Evolutionary conservation across 2,329 filamentous ascomycete species (phyloP).

Genomic region (Penicillium sp.): DNA sequence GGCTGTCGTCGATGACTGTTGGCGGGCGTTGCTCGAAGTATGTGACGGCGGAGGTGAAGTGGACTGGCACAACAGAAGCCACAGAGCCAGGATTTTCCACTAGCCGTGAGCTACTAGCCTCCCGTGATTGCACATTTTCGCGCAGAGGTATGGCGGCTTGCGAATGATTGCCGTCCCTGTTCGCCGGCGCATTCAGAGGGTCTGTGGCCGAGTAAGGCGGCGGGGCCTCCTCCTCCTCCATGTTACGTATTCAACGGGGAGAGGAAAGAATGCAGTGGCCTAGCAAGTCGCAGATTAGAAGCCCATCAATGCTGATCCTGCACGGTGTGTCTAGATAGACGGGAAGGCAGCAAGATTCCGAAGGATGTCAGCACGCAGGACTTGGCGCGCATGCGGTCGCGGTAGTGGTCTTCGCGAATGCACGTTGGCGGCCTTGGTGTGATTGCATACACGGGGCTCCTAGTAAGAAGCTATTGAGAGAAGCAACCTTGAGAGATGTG

Average conservation of each 20-base stretch:
- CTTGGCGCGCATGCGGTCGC: constrained; percentile 1
- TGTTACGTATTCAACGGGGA: constrained; percentile 16
- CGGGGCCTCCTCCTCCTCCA: constrained; percentile 39
- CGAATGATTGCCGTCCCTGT: constrained; percentile 16
- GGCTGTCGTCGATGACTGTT: constrained; percentile 20
- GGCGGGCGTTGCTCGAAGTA: constrained; percentile 39
- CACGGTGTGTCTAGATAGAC: constrained; percentile 20
- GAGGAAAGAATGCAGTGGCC: constrained; percentile 2
- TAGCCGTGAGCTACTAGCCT: constrained; percentile 17
- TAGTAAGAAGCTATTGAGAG: background rate
- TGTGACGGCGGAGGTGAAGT: constrained; percentile 35
- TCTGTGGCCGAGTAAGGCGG: constrained; percentile 42
- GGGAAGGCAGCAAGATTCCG: constrained; percentile 33
- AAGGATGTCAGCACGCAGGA: constrained; percentile 1
- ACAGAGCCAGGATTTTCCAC: constrained; percentile 6
- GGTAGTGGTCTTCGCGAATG: background rate
- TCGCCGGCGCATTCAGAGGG: constrained; percentile 28
- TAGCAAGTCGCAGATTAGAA: constrained; percentile 4
- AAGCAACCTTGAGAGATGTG: background rate
- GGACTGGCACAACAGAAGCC: constrained; percentile 19
- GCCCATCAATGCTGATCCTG: constrained; percentile 13
- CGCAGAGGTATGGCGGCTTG: constrained; percentile 18
- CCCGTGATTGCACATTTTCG: constrained; percentile 14
- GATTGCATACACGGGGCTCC: background rate
- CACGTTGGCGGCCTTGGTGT: background rate